Evolutionary conservation across 768 basidiomycete species (phyloP), one percentile per base, ranked within the genome.

Genomic region (Chalciporus chontae): DNA sequence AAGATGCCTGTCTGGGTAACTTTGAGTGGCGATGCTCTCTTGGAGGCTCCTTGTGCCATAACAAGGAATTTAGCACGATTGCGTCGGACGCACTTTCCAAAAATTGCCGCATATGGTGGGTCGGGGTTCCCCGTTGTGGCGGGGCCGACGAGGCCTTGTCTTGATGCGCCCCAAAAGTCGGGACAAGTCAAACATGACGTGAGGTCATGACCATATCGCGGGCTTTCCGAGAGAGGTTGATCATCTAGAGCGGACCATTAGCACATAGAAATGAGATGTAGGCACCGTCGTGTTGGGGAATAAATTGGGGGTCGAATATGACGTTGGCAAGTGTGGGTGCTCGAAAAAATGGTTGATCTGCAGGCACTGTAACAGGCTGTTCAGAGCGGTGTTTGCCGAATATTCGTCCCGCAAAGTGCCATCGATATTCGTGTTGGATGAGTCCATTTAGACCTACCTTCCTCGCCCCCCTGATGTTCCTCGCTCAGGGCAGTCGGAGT

Each of bases 1-100:
- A 53, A 55, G 31, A 45, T 67, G 39, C 66, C 65, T 40, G 6
- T 39, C 36, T 57, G 23, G 55, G 66, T 41, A 69, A 65, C 36
- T 59, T 37, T 43, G 0, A 17, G 54, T 57, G 60, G 67, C 60
- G 38, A 47, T 61, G 61, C 55, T 4, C 21, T 43, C 2, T 19
- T 54, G 51, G 38, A 32, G 53, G 17, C 17, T 31, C 19, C 15
- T 9, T 34, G 40, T 41, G 38, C 67, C 54, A 6, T 19, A 64
- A 54, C 9, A 50, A 56, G 65, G n/a, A 58, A 64, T 43, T 38
- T 3, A 3, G 5, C 36, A 24, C 14, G 57, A 66, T 60, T 64
- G 64, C 53, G 43, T 43, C 45, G 52, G 39, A 45, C 29, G 24
- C 9, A 54, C 46, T 29, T 36, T 56, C 54, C 17, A 0, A 44